Evolutionary conservation across 768 basidiomycete genomes (phyloP).

Genomic region (Favolaschia claudopus): DNA sequence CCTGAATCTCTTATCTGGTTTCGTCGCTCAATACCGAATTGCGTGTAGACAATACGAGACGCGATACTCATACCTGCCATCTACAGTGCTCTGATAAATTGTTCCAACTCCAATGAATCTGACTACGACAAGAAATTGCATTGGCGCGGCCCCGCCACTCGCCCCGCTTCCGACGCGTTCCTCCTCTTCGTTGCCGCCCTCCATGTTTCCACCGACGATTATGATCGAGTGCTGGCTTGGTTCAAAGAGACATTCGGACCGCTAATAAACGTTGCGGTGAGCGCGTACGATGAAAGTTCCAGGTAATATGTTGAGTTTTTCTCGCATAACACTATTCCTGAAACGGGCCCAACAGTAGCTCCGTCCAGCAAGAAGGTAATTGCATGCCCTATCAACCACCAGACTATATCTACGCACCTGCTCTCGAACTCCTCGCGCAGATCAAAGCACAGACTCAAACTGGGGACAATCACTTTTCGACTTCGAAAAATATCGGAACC

Average conservation of each 20-base stretch:
- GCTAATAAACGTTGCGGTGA: neutral
- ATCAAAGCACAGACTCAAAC: conserved; percentile 4
- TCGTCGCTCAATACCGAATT: neutral
- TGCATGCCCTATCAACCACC: too few relatives aligned
- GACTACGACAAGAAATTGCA: too few relatives aligned
- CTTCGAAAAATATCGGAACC: too few relatives aligned
- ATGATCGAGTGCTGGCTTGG: neutral
- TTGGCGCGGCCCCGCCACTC: neutral
- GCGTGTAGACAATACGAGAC: neutral
- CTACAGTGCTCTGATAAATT: neutral
- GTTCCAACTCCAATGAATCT: too few relatives aligned
- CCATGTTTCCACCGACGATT: conserved; percentile 3
- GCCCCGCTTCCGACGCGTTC: conserved; percentile 9
- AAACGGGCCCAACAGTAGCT: neutral
- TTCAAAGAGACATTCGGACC: conserved; percentile 1
- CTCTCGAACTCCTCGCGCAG: conserved; percentile 5
- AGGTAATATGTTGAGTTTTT: too few relatives aligned
- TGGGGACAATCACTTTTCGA: too few relatives aligned
- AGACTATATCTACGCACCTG: neutral
- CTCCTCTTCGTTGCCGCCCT: conserved; percentile 11
- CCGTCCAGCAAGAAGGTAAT: neutral
- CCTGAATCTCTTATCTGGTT: neutral
- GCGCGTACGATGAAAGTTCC: neutral
- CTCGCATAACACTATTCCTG: neutral
- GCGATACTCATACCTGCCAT: neutral